Conservation (phyloP, 129 eudicot genomes). For the Mikania micrantha region DNA sequence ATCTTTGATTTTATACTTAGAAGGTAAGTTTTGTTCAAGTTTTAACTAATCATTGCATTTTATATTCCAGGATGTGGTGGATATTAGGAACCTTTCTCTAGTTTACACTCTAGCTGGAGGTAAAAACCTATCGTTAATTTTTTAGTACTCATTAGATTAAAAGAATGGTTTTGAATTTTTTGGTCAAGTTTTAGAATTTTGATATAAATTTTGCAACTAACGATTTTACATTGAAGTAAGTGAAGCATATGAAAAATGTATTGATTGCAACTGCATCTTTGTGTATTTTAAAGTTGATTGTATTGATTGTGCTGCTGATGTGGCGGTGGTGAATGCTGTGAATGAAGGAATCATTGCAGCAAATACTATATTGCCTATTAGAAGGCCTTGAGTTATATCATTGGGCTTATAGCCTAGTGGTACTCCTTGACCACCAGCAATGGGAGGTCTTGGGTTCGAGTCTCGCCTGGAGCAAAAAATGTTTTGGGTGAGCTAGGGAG, state of each 20-base stretch:
- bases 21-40: neutral
- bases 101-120: constrained; percentile 96
- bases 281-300: constrained; percentile 63
- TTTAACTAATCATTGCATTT: neutral
- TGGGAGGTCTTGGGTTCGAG: too few relatives aligned
- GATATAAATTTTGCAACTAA: neutral
- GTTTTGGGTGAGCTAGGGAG: too few relatives aligned
- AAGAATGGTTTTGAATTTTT: neutral
- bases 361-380: constrained; percentile 47
- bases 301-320: constrained; percentile 99
- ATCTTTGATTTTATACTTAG: neutral
- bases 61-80: constrained; percentile 62
- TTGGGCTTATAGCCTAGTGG: too few relatives aligned
- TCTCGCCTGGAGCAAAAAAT: too few relatives aligned
- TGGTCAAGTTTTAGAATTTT: neutral
- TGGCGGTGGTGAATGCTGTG: constrained; percentile 79
- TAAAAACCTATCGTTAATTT: neutral
- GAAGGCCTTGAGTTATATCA: too few relatives aligned
- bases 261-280: neutral
- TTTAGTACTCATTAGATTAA: neutral
- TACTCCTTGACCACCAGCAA: too few relatives aligned
- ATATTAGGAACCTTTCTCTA: constrained; percentile 83
- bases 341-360: constrained; percentile 88
- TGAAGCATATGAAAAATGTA: neutral
- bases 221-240: neutral